A percentile compares a stretch with the other conserved stretches of the same genome.
These are phyloP conservation scores for Guyanaporus albipodus DNA, from an alignment of 768 basidiomycete genomes.

Conservation along the genomic window DNA sequence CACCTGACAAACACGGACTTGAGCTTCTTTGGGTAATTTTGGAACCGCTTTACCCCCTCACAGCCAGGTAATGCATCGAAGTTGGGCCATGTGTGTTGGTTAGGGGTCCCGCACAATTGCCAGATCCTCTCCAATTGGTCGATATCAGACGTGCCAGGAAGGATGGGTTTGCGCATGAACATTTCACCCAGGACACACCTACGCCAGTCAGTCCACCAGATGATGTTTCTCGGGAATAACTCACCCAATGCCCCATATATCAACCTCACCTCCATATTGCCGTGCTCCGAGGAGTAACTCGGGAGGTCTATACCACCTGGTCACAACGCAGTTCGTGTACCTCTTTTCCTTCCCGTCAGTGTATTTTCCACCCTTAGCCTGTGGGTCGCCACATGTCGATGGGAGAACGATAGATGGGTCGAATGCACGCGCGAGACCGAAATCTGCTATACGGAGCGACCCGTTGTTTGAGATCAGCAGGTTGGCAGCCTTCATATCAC, in stretches of 20 bases:
- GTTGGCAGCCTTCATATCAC: slow-evolving; percentile 99
- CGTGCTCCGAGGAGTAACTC: slow-evolving; percentile 87
- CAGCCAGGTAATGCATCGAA: slow-evolving; percentile 73
- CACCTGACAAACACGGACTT: slow-evolving; percentile 58
- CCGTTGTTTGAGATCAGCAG: slow-evolving; percentile 88
- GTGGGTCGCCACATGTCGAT: slow-evolving; percentile 15
- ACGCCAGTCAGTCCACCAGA: background rate
- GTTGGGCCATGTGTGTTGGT: slow-evolving; percentile 77
- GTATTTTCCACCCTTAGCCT: slow-evolving; percentile 28
- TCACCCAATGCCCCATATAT: slow-evolving; percentile 97
- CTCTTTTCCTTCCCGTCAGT: slow-evolving; percentile 54
- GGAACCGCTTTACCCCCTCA: slow-evolving; percentile 70
- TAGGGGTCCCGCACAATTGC: slow-evolving; percentile 84
- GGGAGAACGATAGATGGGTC: slow-evolving; percentile 47
- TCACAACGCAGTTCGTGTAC: slow-evolving; percentile 96
- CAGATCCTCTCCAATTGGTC: slow-evolving; percentile 91
- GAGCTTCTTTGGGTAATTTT: slow-evolving; percentile 49
- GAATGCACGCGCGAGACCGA: slow-evolving; percentile 87
- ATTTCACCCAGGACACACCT: slow-evolving; percentile 98
- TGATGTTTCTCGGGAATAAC: slow-evolving; percentile 22
- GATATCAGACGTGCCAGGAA: slow-evolving; percentile 84
- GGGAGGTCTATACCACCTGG: slow-evolving; percentile 92
- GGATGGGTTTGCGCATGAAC: slow-evolving; percentile 82
- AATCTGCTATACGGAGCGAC: slow-evolving; percentile 86
- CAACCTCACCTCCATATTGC: slow-evolving; percentile 90